phyloP scores from a whole-genome alignment of 1,284 basidiomycete genomes.

The Ganoderma multipileum region DNA sequence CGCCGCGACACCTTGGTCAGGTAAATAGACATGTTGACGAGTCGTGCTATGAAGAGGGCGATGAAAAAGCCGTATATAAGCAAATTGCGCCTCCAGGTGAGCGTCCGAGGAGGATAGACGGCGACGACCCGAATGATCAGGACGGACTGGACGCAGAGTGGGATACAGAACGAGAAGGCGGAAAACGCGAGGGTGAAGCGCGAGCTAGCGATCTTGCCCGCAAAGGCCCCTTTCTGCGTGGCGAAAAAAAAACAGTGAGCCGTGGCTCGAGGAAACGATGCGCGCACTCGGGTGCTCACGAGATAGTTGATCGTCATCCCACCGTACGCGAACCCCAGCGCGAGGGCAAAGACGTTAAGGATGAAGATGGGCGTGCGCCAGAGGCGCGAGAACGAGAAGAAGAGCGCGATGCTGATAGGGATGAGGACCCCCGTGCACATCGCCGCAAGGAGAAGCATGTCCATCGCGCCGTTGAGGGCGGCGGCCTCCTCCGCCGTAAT shows the following conservation, averaged over 20 bases:
- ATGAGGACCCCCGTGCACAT: conserved; percentile 3
- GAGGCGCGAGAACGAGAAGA: not conserved
- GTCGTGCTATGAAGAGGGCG: not conserved
- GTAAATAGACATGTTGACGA: not conserved
- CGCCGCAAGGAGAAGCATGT: not conserved
- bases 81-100: not conserved
- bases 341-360: conserved; percentile 1
- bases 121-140: conserved; percentile 36
- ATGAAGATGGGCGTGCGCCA: not conserved
- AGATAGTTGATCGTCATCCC: not conserved
- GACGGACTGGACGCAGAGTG: conserved; percentile 30
- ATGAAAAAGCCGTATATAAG: not conserved
- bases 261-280: not conserved
- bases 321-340: not conserved
- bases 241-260: not conserved
- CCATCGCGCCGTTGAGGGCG: not conserved
- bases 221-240: not conserved
- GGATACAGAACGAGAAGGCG: conserved; percentile 12
- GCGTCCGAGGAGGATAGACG: conserved; percentile 30
- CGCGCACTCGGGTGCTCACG: not conserved
- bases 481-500: conserved; percentile 2
- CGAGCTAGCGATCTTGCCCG: not conserved
- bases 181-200: not conserved
- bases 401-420: not conserved
- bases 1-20: not conserved